These are phyloP conservation scores for Pythium graminicola DNA, from an alignment of 352 stramenopile genomes.

Conservation along the genomic window DNA sequence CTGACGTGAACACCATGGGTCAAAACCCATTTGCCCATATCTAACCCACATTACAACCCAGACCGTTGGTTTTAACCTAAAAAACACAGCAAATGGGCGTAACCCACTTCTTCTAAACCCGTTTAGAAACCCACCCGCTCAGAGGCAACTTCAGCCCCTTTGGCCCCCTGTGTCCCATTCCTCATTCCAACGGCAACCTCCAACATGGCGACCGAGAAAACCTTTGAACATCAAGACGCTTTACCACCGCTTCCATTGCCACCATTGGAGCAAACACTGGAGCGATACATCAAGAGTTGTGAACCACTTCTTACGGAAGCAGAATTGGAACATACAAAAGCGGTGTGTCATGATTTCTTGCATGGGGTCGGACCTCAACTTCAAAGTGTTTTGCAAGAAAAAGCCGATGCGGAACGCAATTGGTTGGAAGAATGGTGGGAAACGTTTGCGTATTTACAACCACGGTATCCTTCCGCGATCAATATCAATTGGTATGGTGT, in stretches of 20 bases:
- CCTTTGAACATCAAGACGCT: constrained; percentile 77
- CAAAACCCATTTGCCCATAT: constrained; percentile 5
- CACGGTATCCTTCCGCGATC: constrained; percentile 91
- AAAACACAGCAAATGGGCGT: neutral
- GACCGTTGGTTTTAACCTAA: neutral
- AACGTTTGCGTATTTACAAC: constrained; percentile 94
- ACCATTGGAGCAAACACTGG: constrained; percentile 89
- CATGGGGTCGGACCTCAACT: constrained; percentile 84
- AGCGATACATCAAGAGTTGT: constrained; percentile 89
- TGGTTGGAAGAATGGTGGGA: constrained; percentile 96
- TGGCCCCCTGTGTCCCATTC: neutral
- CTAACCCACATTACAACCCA: constrained; percentile 5
- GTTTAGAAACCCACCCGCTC: neutral
- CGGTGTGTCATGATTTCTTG: constrained; percentile 88
- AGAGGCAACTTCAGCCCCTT: neutral
- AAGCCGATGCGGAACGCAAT: constrained; percentile 77
- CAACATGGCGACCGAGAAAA: constrained; percentile 34
- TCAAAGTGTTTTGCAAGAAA: constrained; percentile 84
- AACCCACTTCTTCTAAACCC: constrained; percentile 1
- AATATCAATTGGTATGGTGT: constrained; percentile 99
- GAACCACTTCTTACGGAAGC: constrained; percentile 81
- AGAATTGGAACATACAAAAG: constrained; percentile 89
- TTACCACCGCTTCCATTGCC: constrained; percentile 92
- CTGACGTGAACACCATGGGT: constrained; percentile 17
- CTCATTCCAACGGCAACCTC: neutral